Evolutionary conservation across 2,329 filamentous ascomycete species (phyloP), one percentile per base, ranked within the genome.

Genomic region (Claviceps sp.): DNA sequence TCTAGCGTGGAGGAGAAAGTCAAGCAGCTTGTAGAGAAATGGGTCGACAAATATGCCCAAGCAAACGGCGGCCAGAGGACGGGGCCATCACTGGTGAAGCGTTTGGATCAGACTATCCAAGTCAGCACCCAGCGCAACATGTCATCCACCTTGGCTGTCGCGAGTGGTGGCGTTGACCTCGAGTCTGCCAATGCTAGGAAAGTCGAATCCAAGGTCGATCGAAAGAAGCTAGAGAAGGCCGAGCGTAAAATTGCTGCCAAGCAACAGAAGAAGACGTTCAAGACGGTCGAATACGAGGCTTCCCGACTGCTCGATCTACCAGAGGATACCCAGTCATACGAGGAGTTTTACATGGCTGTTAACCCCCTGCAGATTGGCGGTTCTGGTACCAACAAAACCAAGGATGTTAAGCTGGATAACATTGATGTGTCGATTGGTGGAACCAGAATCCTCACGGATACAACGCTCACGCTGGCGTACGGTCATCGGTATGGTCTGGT

Each of bases 321-420:
- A 4, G 85, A 91, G 61, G 80, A 84, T 61, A 75, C 90, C 13
- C 85, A 95, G 75, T 94, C 88, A 42, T 98, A 98, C 66, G 93
- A 98, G 70, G 93, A 98, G 67, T 97, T 98, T 72, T 98, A 95
- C 79, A 97, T 98, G 93, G 85, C 88, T 50, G 93, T 98, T 74
- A 98, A 98, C 68, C 93, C 93, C 55, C 78, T 98, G 56, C 91
- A 97, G 66, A 63, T 97, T 54, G 91, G 89, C 51, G 72, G 76
- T 58, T 68, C 79, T 52, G 78, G 83, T 36, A 72, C 85, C 54
- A 79, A 81, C 59, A 98, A 97, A 82, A 95, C 90, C 69, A 98
- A 98, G 76, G 93, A 98, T 66, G 90, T 98, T 76, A 98, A 97
- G 73, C 75, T 98, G 59, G 93, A 98, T 69, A 89, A 87, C 61